These are phyloP conservation scores for Diaporthe citri DNA, from an alignment of 2,329 filamentous ascomycete genomes.

Conservation along the genomic window DNA sequence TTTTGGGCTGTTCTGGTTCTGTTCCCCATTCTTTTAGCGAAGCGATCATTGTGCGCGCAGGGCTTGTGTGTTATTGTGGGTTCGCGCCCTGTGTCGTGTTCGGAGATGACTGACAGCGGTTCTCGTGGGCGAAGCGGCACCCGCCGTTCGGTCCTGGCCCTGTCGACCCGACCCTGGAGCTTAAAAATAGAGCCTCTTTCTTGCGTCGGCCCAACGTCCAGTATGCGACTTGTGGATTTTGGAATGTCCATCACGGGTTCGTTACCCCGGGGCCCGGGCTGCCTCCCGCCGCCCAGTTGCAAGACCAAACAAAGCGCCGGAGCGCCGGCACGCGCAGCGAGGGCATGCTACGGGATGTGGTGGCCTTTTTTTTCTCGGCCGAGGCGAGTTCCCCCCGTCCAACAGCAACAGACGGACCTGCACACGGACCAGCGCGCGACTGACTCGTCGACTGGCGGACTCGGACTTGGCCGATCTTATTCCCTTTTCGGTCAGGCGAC, in stretches of 20 bases:
- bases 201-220: not conserved
- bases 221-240: not conserved
- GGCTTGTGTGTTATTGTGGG: not conserved
- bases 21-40: slow-evolving; percentile 9
- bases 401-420: not conserved
- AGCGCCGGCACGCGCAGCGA: not conserved
- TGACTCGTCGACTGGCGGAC: slow-evolving; percentile 21
- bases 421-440: slow-evolving; percentile 7
- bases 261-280: not conserved
- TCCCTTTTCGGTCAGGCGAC: not conserved
- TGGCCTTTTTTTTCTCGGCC: slow-evolving; percentile 7
- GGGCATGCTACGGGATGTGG: not conserved
- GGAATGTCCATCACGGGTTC: not conserved
- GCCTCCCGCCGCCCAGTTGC: not conserved
- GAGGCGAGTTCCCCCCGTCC: slow-evolving; percentile 4
- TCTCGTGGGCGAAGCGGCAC: not conserved
- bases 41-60: slow-evolving; percentile 6
- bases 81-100: slow-evolving; percentile 11
- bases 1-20: not conserved
- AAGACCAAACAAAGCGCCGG: not conserved
- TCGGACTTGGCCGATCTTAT: slow-evolving; percentile 29
- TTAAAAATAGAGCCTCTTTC: not conserved
- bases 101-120: slow-evolving; percentile 22
- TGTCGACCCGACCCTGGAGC: not conserved
- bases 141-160: not conserved